Evolutionary conservation across 345 rosid species (phyloP).

Genomic region (Cardamine resedifolia): DNA sequence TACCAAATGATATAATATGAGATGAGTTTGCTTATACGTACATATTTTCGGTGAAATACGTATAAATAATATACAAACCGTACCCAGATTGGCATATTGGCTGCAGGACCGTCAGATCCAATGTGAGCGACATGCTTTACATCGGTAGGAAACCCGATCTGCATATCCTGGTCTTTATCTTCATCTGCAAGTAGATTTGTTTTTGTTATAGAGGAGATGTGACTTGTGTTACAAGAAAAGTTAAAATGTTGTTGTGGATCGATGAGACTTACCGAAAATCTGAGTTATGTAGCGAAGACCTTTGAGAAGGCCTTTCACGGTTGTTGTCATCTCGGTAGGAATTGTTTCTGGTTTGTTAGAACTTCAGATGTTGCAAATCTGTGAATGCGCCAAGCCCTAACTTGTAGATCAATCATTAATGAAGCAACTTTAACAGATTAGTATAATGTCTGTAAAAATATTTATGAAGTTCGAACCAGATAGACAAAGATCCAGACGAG

Average conservation of each 20-base stretch:
- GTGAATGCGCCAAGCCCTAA: slow-evolving; percentile 18
- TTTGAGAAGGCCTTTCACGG: slow-evolving; percentile 58
- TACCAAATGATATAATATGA: not conserved
- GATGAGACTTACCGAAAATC: slow-evolving; percentile 48
- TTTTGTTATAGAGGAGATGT: not conserved
- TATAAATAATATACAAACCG: slow-evolving; percentile 20
- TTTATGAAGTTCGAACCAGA: not conserved
- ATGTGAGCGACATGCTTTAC: slow-evolving; percentile 83
- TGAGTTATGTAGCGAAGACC: slow-evolving; percentile 57
- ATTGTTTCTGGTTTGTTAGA: slow-evolving; percentile 12
- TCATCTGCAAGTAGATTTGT: slow-evolving; percentile 38
- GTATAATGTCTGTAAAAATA: not conserved
- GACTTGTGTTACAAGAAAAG: slow-evolving; percentile 14
- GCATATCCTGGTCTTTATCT: slow-evolving; percentile 56
- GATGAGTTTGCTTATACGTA: not conserved
- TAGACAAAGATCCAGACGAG: not conserved
- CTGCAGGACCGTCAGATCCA: slow-evolving; percentile 64
- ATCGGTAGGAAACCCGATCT: slow-evolving; percentile 76
- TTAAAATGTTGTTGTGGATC: not conserved
- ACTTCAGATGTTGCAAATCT: slow-evolving; percentile 8
- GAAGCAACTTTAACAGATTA: not conserved
- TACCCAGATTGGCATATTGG: slow-evolving; percentile 67
- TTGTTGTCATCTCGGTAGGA: slow-evolving; percentile 29
- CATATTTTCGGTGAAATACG: not conserved
- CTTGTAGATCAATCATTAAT: slow-evolving; percentile 4